Base-by-base conservation (phyloP, 129 eudicot species). In the Oenanthe sinensis region DNA sequence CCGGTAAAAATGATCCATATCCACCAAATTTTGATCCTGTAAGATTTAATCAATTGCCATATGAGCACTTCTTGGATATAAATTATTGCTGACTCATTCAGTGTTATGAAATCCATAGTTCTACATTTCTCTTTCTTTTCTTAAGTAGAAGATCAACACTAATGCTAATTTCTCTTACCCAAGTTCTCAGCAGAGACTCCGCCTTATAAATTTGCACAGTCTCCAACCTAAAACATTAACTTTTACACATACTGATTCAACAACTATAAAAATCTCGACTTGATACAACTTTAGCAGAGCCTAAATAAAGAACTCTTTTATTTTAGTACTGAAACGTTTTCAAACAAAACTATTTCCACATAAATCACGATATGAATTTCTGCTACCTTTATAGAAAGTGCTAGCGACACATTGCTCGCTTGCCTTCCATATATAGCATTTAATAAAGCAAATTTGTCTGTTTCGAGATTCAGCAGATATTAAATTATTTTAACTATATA, bases 1-100 rank as follows among this genome's bases (percentile, higher is more conserved):
- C 77, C 49, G 98, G 98, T 81, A 95, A 85, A 87, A 95, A 95
- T 30, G 99, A 95, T 77, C 99, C 99, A 54, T 95, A 95, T 82
- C 85, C 92, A 76, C 99, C 97, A 82, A 81, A 92, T 80, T 92
- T 92, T 14, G 99, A 87, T 77, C 99, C 99, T 95, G 92, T 48
- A 26, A 78, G 49, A 74, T 75, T 62, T 71, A 79, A 78, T 14
- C 77, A 87, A 69, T 76, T 82, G 43, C 54, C 71, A 33, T 40
- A 80, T 91, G 83, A 91, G 79, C 83, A 84, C 79, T 80, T 68
- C 74, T 63, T 11, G 12, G 6, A 85, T 40, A 36, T 39, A 16
- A 37, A n/a, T 58, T n/a, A 58, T 58, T 58, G 28, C 55, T n/a
- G 36, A 33, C 45, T 74, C 71, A 50, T 22, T 78, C 19, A 6